Percentiles rank a stretch among this genome's conserved stretches.
These are phyloP conservation scores for Solidago caesia DNA, from an alignment of 129 eudicot genomes.

Conservation along the genomic window DNA sequence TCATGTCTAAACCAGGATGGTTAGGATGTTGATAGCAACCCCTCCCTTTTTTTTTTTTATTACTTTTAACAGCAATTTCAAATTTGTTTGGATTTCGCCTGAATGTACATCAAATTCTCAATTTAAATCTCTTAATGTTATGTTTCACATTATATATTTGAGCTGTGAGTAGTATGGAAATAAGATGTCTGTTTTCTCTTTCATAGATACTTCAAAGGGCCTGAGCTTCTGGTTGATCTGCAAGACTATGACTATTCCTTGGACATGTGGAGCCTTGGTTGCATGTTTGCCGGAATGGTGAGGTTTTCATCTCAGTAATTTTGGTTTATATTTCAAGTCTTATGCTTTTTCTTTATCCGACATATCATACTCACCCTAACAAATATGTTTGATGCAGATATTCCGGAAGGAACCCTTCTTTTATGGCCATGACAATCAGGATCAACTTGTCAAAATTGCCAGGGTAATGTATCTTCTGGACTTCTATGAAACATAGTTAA, in stretches of 20 bases:
- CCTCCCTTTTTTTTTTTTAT: too few relatives aligned
- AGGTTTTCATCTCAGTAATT: conserved; percentile 25
- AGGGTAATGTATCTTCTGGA: conserved; percentile 53
- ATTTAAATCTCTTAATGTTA: background rate
- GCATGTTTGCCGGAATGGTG: conserved; percentile 99
- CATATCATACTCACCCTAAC: background rate
- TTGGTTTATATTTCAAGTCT: background rate
- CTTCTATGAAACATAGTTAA: conserved; percentile 2
- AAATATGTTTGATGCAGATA: conserved; percentile 46
- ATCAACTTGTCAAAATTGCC: conserved; percentile 98
- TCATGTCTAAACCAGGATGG: too few relatives aligned
- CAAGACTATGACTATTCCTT: conserved; percentile 98
- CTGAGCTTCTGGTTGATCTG: conserved; percentile 96
- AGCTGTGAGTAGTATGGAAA: conserved; percentile 4
- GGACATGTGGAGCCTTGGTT: conserved; percentile 99
- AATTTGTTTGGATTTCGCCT: too few relatives aligned
- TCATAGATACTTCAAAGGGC: conserved; percentile 93
- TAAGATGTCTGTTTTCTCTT: conserved; percentile 1
- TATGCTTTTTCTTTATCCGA: background rate
- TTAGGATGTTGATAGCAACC: too few relatives aligned
- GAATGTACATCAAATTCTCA: too few relatives aligned
- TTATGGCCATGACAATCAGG: conserved; percentile 99
- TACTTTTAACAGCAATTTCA: too few relatives aligned
- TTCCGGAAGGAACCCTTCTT: conserved; percentile 99
- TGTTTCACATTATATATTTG: background rate